Evolutionary conservation across 2,329 filamentous ascomycete genomes (phyloP).

Genomic region (Cladosporium sp.): DNA sequence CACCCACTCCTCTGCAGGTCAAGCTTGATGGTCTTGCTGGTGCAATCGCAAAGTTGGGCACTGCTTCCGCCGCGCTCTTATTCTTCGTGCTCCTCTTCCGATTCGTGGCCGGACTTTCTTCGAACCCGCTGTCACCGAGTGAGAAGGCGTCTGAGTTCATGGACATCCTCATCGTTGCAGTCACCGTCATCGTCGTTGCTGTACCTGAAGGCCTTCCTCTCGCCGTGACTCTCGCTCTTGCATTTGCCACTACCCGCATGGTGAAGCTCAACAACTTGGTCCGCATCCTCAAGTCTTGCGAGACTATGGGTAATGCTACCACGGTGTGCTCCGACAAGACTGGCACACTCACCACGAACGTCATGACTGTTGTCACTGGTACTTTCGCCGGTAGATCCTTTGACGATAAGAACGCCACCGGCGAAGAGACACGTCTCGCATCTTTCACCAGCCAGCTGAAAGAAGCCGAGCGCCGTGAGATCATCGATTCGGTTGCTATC

Average conservation of each 20-base stretch:
- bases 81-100: slow-evolving; percentile 85
- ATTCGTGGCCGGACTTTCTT: slow-evolving; percentile 67
- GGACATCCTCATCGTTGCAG: slow-evolving; percentile 59
- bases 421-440: slow-evolving; percentile 47
- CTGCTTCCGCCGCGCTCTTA: slow-evolving; percentile 70
- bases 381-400: slow-evolving; percentile 52
- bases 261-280: slow-evolving; percentile 67
- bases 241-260: slow-evolving; percentile 65
- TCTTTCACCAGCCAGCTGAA: slow-evolving; percentile 53
- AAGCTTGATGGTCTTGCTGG: slow-evolving; percentile 77
- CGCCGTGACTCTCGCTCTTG: slow-evolving; percentile 64
- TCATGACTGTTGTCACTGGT: slow-evolving; percentile 72
- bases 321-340: slow-evolving; percentile 80
- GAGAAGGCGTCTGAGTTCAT: slow-evolving; percentile 71
- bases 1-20: slow-evolving; percentile 73
- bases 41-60: slow-evolving; percentile 72
- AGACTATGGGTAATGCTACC: slow-evolving; percentile 68
- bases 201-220: slow-evolving; percentile 65
- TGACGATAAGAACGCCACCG: slow-evolving; percentile 45
- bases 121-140: slow-evolving; percentile 54
- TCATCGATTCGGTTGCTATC: slow-evolving; percentile 61
- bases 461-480: slow-evolving; percentile 50
- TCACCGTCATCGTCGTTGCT: slow-evolving; percentile 65
- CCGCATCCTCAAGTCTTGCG: slow-evolving; percentile 61
- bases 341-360: slow-evolving; percentile 69